A percentile compares a stretch with the other conserved stretches of the same genome.
Conservation (phyloP, 805 yeast species). For the Ogataea wickerhamii region DNA sequence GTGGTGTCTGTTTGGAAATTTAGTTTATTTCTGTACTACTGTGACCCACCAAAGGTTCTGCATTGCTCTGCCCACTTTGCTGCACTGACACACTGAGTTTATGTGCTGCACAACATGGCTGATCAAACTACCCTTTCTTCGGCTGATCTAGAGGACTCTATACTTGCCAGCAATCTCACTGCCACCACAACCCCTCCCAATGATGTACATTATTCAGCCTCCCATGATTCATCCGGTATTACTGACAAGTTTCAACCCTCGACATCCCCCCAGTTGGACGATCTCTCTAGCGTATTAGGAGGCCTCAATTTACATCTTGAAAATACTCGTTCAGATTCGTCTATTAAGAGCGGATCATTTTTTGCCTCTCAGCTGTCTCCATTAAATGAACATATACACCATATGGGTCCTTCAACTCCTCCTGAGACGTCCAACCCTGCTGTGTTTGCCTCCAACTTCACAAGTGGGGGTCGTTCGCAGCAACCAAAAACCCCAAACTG, state of each 20-base stretch:
- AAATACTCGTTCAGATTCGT: constrained; percentile 9
- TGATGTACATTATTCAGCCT: constrained; percentile 20
- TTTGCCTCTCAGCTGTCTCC: constrained; percentile 28
- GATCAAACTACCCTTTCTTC: constrained; percentile 35
- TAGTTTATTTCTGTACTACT: too few relatives aligned
- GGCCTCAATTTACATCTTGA: constrained; percentile 41
- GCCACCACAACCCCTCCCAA: constrained; percentile 33
- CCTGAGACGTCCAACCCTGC: constrained; percentile 23
- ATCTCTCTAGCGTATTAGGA: constrained; percentile 46
- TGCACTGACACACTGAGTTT: too few relatives aligned
- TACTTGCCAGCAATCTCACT: constrained; percentile 23
- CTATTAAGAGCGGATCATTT: constrained; percentile 14
- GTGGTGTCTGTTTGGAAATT: too few relatives aligned
- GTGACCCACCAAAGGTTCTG: too few relatives aligned
- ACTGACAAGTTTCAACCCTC: constrained; percentile 5
- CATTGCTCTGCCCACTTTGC: neutral
- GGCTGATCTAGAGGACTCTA: constrained; percentile 21
- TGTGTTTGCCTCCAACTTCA: constrained; percentile 11
- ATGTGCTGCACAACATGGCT: constrained; percentile 23
- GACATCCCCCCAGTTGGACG: constrained; percentile 29
- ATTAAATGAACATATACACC: constrained; percentile 15
- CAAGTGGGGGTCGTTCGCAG: neutral
- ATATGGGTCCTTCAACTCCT: constrained; percentile 27
- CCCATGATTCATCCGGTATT: constrained; percentile 2
- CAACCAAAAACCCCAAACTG: constrained; percentile 37